phyloP scores from a whole-genome alignment of 1,284 basidiomycete species.

The Melampsora americana region DNA sequence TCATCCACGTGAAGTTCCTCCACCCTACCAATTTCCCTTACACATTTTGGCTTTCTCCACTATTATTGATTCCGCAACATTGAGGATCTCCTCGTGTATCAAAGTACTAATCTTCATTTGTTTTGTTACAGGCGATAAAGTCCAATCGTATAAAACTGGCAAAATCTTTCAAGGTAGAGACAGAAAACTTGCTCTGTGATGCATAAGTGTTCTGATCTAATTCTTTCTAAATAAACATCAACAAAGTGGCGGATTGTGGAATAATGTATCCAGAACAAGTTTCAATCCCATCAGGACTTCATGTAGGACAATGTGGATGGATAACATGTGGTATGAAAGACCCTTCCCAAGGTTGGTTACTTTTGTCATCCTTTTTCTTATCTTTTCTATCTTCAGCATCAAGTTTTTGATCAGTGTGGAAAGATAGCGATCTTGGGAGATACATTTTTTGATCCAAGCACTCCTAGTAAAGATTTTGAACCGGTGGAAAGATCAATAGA shows the following conservation, averaged over 20 bases:
- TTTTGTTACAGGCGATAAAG: conserved; percentile 25
- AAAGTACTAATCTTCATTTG: neutral
- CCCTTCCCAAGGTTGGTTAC: conserved; percentile 17
- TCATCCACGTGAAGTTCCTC: too few species aligned
- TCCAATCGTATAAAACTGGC: conserved; percentile 37
- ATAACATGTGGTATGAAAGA: conserved; percentile 93
- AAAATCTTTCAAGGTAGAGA: conserved; percentile 35
- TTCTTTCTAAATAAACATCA: neutral
- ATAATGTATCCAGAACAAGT: conserved; percentile 43
- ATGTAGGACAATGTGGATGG: conserved; percentile 43
- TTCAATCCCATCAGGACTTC: conserved; percentile 27
- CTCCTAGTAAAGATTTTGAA: conserved; percentile 61
- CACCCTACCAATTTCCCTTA: too few species aligned
- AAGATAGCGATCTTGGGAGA: conserved; percentile 82
- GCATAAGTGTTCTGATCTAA: neutral
- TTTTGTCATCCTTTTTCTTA: neutral
- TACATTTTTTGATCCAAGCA: conserved; percentile 76
- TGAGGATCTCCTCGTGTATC: neutral
- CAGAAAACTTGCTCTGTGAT: neutral
- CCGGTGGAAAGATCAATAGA: conserved; percentile 82
- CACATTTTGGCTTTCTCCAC: neutral
- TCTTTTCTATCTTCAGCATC: conserved; percentile 48
- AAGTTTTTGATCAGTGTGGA: neutral
- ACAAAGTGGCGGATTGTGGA: conserved; percentile 32
- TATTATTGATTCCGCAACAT: neutral